These are phyloP conservation scores for Chlorella sp. DNA, from an alignment of 139 green algal species.

Conservation along the genomic window DNA sequence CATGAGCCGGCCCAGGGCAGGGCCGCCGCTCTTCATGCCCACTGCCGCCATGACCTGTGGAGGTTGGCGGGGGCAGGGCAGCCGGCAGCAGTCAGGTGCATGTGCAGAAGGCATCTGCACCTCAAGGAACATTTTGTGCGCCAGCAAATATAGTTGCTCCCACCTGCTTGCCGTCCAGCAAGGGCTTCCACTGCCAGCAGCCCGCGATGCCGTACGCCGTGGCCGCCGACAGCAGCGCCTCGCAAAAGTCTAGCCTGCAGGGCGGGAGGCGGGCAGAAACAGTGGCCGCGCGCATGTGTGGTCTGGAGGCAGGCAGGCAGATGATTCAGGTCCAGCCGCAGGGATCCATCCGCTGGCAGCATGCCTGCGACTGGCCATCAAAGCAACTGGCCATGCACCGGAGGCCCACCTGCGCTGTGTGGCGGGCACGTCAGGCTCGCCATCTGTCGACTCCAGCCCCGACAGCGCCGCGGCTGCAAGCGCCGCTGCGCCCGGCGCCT, in stretches of 20 bases:
- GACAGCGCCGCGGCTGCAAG: neutral
- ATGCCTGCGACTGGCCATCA: neutral
- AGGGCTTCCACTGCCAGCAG: constrained; percentile 76
- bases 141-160: neutral
- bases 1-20: constrained; percentile 63
- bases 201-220: constrained; percentile 58
- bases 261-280: neutral
- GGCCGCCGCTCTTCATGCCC: constrained; percentile 64
- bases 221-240: constrained; percentile 48
- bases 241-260: constrained; percentile 40
- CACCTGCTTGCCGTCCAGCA: constrained; percentile 78
- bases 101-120: neutral
- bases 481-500: too few species aligned
- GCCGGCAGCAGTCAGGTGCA: too few species aligned
- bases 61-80: constrained; percentile 10
- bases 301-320: too few species aligned
- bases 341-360: too few species aligned
- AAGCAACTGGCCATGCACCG: too few species aligned
- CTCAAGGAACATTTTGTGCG: neutral
- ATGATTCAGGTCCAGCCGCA: too few species aligned
- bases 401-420: constrained; percentile 15
- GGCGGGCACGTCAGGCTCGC: neutral
- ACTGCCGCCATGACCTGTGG: constrained; percentile 59
- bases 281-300: too few species aligned
- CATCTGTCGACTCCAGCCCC: neutral